A percentile compares a stretch with the other conserved stretches of the same genome.
phyloP scores from a whole-genome alignment of 768 basidiomycete species.

The Candolleomyces eurysporus region DNA sequence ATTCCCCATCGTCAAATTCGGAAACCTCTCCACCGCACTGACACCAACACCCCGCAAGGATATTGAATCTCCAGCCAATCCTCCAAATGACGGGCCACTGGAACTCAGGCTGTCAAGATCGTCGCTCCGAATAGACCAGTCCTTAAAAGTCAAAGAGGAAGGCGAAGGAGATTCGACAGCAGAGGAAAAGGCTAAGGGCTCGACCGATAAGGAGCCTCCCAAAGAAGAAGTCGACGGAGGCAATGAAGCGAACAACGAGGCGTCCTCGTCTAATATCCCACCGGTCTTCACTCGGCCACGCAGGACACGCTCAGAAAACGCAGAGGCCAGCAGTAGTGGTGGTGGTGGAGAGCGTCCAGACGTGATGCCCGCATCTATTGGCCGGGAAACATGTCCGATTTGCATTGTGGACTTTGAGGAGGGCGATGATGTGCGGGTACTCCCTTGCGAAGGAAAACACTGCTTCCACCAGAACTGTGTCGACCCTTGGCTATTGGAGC shows the following conservation, averaged over 20 bases:
- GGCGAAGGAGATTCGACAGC: not conserved
- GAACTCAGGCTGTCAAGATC: not conserved
- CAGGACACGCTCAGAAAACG: not conserved
- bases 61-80: not conserved
- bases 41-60: not conserved
- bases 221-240: not conserved
- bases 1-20: slow-evolving; percentile 92
- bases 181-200: not conserved
- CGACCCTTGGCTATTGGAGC: slow-evolving; percentile 89
- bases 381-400: slow-evolving; percentile 89
- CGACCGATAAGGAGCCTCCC: not conserved
- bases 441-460: slow-evolving; percentile 92
- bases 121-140: not conserved
- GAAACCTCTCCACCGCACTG: slow-evolving; percentile 19
- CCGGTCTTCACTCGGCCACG: not conserved
- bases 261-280: not conserved
- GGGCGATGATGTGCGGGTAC: slow-evolving; percentile 85
- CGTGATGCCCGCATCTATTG: slow-evolving; percentile 63
- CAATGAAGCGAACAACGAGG: not conserved
- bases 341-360: slow-evolving; percentile 25
- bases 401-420: slow-evolving; percentile 94
- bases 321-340: not conserved
- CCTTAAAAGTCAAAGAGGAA: not conserved
- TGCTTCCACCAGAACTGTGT: slow-evolving; percentile 88
- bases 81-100: not conserved